phyloP scores from a whole-genome alignment of 805 yeast species.

The Yueomyces sinensis region DNA sequence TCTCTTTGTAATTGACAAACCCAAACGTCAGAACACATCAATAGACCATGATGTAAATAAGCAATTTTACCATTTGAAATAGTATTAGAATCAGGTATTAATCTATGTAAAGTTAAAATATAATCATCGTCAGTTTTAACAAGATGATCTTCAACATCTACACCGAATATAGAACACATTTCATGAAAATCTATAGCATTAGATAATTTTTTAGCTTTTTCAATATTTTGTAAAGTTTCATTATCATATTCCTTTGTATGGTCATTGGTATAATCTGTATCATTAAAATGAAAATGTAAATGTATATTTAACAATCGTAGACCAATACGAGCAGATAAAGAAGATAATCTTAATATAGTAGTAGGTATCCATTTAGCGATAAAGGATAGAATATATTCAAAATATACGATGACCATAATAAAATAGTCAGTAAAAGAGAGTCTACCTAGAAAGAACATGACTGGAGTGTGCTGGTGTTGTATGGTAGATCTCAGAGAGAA shows the following conservation, averaged over 20 bases:
- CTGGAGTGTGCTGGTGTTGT: no score
- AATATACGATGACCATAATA: constrained; percentile 32
- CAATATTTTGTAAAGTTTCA: constrained; percentile 35
- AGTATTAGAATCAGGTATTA: constrained; percentile 27
- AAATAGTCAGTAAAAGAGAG: constrained; percentile 36
- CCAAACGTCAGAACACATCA: constrained; percentile 86
- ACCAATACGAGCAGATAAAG: neutral
- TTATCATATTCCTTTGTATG: constrained; percentile 3
- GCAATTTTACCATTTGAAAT: constrained; percentile 36
- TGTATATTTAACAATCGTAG: neutral
- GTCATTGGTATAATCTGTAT: neutral
- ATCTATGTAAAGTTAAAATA: constrained; percentile 60
- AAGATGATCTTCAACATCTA: constrained; percentile 59
- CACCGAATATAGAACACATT: constrained; percentile 58
- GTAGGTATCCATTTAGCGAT: neutral
- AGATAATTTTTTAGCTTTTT: constrained; percentile 8
- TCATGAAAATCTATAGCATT: constrained; percentile 42
- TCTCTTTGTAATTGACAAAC: constrained; percentile 33
- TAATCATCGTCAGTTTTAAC: constrained; percentile 71
- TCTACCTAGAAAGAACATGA: constrained; percentile 27
- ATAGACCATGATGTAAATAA: constrained; percentile 81
- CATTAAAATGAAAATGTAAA: neutral
- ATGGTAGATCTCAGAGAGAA: no score
- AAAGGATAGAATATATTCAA: constrained; percentile 20
- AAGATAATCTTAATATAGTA: neutral